Evolutionary conservation across 2,329 filamentous ascomycete genomes (phyloP).

Genomic region (Ramularia endophylla): DNA sequence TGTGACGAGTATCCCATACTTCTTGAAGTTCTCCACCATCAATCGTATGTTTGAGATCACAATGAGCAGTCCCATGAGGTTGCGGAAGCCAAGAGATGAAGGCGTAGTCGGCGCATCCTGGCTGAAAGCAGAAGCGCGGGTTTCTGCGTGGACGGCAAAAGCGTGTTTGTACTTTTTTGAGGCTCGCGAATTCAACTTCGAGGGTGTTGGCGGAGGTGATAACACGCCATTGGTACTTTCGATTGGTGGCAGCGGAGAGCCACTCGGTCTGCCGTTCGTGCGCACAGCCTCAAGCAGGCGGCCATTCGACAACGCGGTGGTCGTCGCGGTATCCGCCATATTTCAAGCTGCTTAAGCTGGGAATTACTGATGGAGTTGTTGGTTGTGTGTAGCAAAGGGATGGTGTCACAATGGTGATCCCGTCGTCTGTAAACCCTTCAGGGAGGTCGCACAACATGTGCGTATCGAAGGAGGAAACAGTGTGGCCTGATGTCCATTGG

Average conservation of each 20-base stretch:
- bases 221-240: background rate
- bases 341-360: background rate
- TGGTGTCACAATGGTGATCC: no score
- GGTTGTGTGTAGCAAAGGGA: background rate
- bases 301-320: constrained; percentile 7
- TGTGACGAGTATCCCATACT: constrained; percentile 95
- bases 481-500: background rate
- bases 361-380: background rate
- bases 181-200: constrained; percentile 4
- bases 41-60: constrained; percentile 90
- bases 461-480: background rate
- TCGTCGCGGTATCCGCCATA: constrained; percentile 3
- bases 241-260: background rate
- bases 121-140: constrained; percentile 74
- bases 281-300: background rate
- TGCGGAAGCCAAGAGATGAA: constrained; percentile 89
- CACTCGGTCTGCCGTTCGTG: constrained; percentile 2
- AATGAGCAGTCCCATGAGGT: constrained; percentile 89
- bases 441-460: constrained; percentile 2
- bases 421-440: no score
- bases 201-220: background rate
- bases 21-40: constrained; percentile 95
- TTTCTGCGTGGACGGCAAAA: constrained; percentile 71
- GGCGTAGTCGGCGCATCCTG: constrained; percentile 69
- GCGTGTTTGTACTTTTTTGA: constrained; percentile 81